Percentiles rank a stretch among this genome's conserved stretches.
phyloP scores from a whole-genome alignment of 2,329 filamentous ascomycete species.

The Cryphonectria japonica region DNA sequence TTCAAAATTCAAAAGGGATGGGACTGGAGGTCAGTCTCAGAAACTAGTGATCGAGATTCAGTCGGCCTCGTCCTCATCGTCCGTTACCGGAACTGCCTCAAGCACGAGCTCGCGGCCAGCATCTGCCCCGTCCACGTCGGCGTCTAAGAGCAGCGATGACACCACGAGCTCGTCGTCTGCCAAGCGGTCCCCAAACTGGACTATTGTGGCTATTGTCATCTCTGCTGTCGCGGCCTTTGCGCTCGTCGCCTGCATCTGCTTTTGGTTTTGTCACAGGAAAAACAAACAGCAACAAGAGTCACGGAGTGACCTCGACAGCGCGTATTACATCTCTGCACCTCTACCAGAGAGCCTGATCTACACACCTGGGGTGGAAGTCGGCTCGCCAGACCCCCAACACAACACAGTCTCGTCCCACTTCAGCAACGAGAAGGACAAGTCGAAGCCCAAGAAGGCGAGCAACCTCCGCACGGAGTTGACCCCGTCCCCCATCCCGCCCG shows the following conservation, averaged over 20 bases:
- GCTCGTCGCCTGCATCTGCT: constrained; percentile 38
- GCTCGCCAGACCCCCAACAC: constrained; percentile 1
- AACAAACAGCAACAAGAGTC: constrained; percentile 29
- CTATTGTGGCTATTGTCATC: constrained; percentile 50
- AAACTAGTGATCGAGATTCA: constrained; percentile 43
- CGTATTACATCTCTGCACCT: constrained; percentile 18
- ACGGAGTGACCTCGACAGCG: constrained; percentile 23
- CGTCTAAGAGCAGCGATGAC: constrained; percentile 13
- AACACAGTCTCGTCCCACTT: background rate
- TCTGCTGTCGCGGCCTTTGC: constrained; percentile 46
- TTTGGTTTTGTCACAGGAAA: constrained; percentile 37
- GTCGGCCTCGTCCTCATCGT: constrained; percentile 33
- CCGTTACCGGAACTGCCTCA: constrained; percentile 30
- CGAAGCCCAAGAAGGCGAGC: constrained; percentile 23
- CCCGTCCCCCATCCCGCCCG: constrained; percentile 15
- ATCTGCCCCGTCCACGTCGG: constrained; percentile 32
- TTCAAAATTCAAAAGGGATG: constrained; percentile 27
- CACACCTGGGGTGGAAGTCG: constrained; percentile 8
- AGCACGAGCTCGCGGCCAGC: constrained; percentile 31
- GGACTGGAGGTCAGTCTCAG: constrained; percentile 41
- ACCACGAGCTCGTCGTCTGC: background rate
- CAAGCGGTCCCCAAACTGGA: constrained; percentile 31
- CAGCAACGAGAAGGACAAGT: constrained; percentile 19
- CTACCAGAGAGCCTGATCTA: constrained; percentile 11
- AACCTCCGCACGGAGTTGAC: constrained; percentile 25